phyloP scores from a whole-genome alignment of 305 asterid species.

The Stenogyne calaminthoides region DNA sequence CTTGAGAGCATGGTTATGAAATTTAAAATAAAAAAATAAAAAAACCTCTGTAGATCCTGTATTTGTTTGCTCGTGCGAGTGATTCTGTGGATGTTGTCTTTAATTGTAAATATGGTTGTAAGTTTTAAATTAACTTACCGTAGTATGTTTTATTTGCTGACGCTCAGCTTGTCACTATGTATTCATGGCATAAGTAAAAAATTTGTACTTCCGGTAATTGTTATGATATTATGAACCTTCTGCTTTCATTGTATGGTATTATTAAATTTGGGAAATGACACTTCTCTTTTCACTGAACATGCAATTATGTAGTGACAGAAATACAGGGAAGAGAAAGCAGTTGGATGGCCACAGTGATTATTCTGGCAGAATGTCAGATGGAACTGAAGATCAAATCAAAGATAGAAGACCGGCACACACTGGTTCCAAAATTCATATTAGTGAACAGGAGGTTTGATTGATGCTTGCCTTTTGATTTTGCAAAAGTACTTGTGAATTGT shows the following conservation, averaged over 20 bases:
- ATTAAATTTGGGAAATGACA: not conserved
- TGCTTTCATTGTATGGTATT: slow-evolving; percentile 1
- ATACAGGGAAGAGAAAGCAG: slow-evolving; percentile 58
- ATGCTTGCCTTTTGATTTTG: slow-evolving; percentile 24
- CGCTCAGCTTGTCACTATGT: not conserved
- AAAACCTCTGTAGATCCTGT: too few relatives aligned
- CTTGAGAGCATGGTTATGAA: not conserved
- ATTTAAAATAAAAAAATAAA: too few relatives aligned
- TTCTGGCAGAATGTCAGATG: slow-evolving; percentile 64
- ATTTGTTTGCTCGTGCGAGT: not conserved
- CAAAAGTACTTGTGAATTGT: slow-evolving; percentile 16
- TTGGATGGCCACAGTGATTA: slow-evolving; percentile 61
- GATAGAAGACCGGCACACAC: slow-evolving; percentile 51
- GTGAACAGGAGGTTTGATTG: slow-evolving; percentile 69
- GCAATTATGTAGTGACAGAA: slow-evolving; percentile 48
- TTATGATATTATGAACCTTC: not conserved
- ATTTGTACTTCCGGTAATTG: not conserved
- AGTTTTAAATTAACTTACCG: not conserved
- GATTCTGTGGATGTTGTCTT: not conserved
- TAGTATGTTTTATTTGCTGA: not conserved
- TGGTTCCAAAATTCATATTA: slow-evolving; percentile 49
- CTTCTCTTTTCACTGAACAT: slow-evolving; percentile 13
- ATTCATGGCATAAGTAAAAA: not conserved
- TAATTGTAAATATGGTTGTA: not conserved
- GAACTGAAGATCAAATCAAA: slow-evolving; percentile 52